A percentile compares a stretch with the other conserved stretches of the same genome.
These are phyloP conservation scores for Colletotrichum cordylinicola DNA, from an alignment of 2,329 filamentous ascomycete species.

Conservation along the genomic window DNA sequence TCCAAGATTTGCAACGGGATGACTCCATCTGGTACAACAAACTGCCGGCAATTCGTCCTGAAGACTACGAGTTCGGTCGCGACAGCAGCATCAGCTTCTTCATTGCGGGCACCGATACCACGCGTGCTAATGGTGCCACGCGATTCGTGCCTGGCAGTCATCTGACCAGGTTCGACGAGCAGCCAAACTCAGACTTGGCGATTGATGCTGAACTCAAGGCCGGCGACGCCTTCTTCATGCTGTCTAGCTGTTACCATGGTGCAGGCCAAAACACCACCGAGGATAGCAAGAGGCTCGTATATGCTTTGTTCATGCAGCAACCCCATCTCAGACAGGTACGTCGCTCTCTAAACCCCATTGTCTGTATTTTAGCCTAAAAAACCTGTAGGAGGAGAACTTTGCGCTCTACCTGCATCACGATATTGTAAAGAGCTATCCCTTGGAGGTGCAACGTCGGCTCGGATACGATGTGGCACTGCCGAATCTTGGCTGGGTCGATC, in stretches of 20 bases:
- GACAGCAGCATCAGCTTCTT: constrained; percentile 3
- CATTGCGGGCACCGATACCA: constrained; percentile 23
- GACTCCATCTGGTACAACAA: background rate
- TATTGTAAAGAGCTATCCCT: background rate
- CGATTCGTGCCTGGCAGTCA: constrained; percentile 19
- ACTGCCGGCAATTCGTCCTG: background rate
- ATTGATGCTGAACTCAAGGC: background rate
- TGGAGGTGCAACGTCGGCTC: background rate
- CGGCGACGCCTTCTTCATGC: background rate
- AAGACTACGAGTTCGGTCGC: background rate
- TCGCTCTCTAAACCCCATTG: background rate
- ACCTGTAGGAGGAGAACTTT: background rate
- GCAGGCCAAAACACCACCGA: background rate
- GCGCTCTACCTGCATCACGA: background rate
- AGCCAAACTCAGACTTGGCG: background rate
- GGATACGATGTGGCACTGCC: background rate
- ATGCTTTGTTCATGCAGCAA: background rate
- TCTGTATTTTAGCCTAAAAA: background rate
- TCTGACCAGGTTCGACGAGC: background rate
- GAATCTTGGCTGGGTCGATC: background rate
- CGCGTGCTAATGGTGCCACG: constrained; percentile 25
- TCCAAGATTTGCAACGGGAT: background rate
- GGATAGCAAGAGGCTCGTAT: background rate
- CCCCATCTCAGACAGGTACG: background rate
- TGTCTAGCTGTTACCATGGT: background rate